phyloP scores from a whole-genome alignment of 345 rosid genomes.

The Gossypium raimondii region DNA sequence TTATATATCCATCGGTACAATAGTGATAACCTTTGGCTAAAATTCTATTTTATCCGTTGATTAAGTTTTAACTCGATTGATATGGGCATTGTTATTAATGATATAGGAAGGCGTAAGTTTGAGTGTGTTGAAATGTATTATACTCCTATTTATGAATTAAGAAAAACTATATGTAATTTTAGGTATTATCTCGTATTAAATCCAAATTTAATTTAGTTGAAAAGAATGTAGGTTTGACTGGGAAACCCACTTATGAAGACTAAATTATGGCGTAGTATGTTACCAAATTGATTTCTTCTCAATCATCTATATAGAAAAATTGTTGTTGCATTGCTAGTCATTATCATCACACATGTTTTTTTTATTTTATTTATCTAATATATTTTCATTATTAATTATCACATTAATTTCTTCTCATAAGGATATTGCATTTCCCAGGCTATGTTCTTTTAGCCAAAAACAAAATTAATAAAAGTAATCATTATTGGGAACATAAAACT shows the following conservation, averaged over 20 bases:
- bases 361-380: too few relatives aligned
- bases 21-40: too few relatives aligned
- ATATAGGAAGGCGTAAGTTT: fast-evolving
- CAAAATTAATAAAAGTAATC: not conserved
- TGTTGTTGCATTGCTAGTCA: not conserved
- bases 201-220: too few relatives aligned
- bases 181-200: too few relatives aligned
- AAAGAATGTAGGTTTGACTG: not conserved
- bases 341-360: not conserved
- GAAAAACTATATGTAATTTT: fast-evolving
- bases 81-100: fast-evolving
- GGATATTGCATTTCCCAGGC: not conserved
- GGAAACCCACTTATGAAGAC: too few relatives aligned
- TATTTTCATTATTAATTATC: too few relatives aligned
- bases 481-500: not conserved
- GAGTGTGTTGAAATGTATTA: too few relatives aligned
- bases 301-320: not conserved
- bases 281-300: not conserved
- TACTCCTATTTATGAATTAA: too few relatives aligned
- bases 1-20: too few relatives aligned
- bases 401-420: too few relatives aligned
- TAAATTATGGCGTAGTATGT: not conserved
- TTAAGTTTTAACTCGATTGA: too few relatives aligned
- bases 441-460: not conserved
- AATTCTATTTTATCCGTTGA: too few relatives aligned